Evolutionary conservation across 345 rosid genomes (phyloP).

Genomic region (Gossypium australe): DNA sequence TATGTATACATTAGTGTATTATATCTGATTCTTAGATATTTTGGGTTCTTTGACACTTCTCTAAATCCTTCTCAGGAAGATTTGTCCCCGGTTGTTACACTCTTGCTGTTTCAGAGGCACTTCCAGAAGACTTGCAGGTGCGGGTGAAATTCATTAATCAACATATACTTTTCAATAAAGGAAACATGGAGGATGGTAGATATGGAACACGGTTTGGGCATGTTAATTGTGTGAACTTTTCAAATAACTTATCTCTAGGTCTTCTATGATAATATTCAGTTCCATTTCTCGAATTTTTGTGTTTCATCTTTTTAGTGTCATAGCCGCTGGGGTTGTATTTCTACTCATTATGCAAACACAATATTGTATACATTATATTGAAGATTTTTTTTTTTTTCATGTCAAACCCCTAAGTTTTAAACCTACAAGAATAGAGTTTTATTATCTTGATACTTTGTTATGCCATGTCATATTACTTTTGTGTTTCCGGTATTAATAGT

Average conservation of each 20-base stretch:
- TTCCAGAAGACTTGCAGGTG: conserved; percentile 69
- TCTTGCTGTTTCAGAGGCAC: conserved; percentile 67
- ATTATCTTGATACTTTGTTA: not conserved
- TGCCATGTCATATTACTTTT: not conserved
- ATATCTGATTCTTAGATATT: not conserved
- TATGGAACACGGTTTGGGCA: not conserved
- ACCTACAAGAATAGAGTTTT: not conserved
- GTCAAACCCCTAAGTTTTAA: not conserved
- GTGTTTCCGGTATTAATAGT: not conserved
- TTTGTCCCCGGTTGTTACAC: conserved; percentile 67
- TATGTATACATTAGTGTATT: not conserved
- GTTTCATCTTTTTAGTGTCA: not conserved
- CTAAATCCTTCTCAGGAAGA: conserved; percentile 38
- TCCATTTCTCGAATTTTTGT: not conserved
- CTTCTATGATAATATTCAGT: not conserved
- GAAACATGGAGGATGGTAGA: not conserved
- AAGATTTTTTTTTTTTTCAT: not conserved
- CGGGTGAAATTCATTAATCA: not conserved
- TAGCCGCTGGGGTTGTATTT: not conserved
- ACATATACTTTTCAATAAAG: not conserved
- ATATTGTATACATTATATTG: not conserved
- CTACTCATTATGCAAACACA: not conserved
- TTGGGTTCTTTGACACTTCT: not conserved
- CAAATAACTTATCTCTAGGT: not conserved
- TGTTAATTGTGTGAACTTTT: not conserved